These are phyloP conservation scores for Larix kaempferi DNA, from an alignment of 75 land plant species.

Conservation along the genomic window DNA sequence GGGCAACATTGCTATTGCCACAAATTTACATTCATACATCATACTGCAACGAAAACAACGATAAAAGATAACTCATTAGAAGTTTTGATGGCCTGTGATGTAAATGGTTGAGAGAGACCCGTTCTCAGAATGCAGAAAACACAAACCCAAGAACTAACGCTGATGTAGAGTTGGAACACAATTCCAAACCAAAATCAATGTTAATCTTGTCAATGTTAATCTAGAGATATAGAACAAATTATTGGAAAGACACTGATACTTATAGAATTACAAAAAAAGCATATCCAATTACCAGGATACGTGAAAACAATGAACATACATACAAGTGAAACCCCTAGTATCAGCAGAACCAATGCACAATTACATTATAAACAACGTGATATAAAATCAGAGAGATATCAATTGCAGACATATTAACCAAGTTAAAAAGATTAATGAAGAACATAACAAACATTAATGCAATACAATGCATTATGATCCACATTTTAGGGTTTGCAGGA, in stretches of 20 bases:
- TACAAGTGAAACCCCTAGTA: not conserved
- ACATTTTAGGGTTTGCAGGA: not conserved
- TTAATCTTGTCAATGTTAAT: too few relatives aligned
- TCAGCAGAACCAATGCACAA: not conserved
- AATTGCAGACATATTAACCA: not conserved
- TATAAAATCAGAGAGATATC: not conserved
- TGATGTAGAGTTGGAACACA: not conserved
- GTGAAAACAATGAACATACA: too few relatives aligned
- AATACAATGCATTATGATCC: not conserved
- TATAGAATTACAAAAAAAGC: not conserved
- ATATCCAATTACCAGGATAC: too few relatives aligned
- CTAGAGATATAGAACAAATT: too few relatives aligned
- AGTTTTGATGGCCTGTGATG: not conserved
- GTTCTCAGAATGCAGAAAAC: too few relatives aligned
- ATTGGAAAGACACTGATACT: not conserved
- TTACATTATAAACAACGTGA: not conserved
- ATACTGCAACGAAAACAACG: constrained; percentile 33
- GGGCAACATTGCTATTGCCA: too few relatives aligned
- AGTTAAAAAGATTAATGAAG: not conserved
- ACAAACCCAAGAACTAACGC: too few relatives aligned
- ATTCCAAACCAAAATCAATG: not conserved
- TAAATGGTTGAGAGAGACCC: too few relatives aligned
- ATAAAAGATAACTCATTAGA: not conserved
- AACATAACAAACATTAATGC: not conserved
- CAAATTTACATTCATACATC: too few relatives aligned